Base-by-base conservation (phyloP, 2,329 filamentous ascomycete genomes). In the Plenodomus tracheiphilus region DNA sequence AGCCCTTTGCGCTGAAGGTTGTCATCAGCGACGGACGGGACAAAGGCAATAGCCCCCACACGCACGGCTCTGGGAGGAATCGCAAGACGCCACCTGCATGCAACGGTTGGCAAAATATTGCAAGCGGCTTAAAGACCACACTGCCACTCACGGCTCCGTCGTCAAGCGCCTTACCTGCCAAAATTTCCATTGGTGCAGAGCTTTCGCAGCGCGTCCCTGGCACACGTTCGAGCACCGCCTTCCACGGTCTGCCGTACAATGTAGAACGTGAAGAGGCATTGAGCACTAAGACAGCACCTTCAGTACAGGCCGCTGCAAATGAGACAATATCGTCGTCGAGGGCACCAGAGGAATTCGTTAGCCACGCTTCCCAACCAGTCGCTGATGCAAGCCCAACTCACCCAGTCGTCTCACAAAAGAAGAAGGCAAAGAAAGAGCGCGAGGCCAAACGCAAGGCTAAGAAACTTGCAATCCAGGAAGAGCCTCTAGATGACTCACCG, bases 371-470 rank as follows among this genome's bases (percentile, higher is more conserved):
- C 7, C 15, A 30, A 16, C 2, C 16, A 11, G 19, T 13, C 17
- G 16, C 38, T 36, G 54, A 46, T 5, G 7, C 21, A 21, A 15
- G 10, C 2, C 13, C 17, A 7, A 17, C 7, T 11, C 54, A 56
- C 39, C 37, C 48, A 2, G 25, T 46, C 10, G 43, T 62, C 2
- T 59, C 61, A 13, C 54, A 61, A 37, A 66, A 59, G 48, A 66
- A 61, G 50, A 51, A 52, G 15, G 63, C 64, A 36, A 69, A 68
- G 50, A 54, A 56, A 28, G 32, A 41, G 36, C 56, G 53, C 18
- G 53, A 54, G 43, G 38, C 49, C 4, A 54, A 57, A 35, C 58
- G 57, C 11, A 69, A 66, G 35, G 54, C 53, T 25, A 65, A 59
- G 43, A 62, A 61, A 46, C 16, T 44, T 3, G 30, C 37, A 15